phyloP scores from a whole-genome alignment of 1,139 yeast genomes.

The Yarrowia galli region DNA sequence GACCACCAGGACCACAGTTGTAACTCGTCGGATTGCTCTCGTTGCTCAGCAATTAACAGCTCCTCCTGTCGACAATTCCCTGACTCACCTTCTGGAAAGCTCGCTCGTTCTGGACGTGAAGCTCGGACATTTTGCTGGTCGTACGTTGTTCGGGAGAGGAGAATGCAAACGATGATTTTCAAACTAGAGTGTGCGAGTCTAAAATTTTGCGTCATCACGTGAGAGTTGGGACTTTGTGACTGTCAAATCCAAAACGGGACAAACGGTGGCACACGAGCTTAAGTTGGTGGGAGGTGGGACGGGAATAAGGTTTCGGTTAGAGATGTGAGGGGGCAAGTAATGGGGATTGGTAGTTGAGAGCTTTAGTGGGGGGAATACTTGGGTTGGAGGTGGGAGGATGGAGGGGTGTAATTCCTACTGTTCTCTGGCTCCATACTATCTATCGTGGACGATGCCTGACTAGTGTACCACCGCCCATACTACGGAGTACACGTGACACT shows the following conservation, averaged over 20 bases:
- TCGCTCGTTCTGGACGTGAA: conserved; percentile 99
- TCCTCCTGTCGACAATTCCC: conserved; percentile 12
- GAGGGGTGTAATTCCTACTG: no score
- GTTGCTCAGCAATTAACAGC: conserved; percentile 6
- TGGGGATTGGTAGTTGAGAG: not conserved
- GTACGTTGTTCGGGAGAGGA: conserved; percentile 38
- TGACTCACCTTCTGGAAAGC: conserved; percentile 99
- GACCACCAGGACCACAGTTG: not conserved
- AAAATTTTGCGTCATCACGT: conserved; percentile 39
- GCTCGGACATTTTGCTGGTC: conserved; percentile 64
- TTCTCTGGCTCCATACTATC: no score
- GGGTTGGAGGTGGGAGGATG: not conserved
- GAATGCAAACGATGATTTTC: conserved; percentile 38
- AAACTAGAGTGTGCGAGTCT: conserved; percentile 28
- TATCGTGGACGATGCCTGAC: no score
- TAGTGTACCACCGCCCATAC: no score
- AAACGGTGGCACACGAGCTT: not conserved
- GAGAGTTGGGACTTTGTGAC: conserved; percentile 33
- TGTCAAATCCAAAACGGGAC: conserved; percentile 28
- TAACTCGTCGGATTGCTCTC: not conserved
- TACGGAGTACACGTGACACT: not conserved
- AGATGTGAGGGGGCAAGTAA: not conserved
- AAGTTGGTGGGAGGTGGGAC: not conserved
- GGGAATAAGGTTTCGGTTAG: conserved; percentile 13
- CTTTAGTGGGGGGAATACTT: not conserved